Conservation (phyloP, 805 yeast species). For the Sungouiella thailandica region DNA sequence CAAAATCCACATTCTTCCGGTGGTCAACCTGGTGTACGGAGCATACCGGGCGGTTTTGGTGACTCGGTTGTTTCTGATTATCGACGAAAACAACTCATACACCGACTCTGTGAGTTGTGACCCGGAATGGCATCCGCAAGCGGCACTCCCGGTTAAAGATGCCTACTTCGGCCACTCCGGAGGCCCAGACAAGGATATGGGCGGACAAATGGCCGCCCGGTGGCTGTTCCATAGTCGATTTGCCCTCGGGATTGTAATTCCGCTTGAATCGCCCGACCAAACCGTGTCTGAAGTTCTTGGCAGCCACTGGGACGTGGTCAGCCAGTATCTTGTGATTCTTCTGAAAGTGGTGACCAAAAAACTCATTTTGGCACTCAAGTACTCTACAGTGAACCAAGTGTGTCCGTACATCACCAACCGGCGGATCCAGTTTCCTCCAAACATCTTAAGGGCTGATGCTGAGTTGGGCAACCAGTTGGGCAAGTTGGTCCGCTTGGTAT, state of each 20-base stretch:
- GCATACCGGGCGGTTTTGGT: constrained; percentile 35
- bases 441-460: constrained; percentile 37
- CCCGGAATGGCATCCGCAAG: constrained; percentile 38
- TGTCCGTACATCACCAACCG: constrained; percentile 26
- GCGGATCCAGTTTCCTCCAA: constrained; percentile 33
- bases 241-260: constrained; percentile 46
- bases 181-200: constrained; percentile 1
- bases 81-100: constrained; percentile 14
- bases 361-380: constrained; percentile 23
- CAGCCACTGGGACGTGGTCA: constrained; percentile 46
- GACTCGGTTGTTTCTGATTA: constrained; percentile 41
- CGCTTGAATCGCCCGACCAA: constrained; percentile 29
- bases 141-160: constrained; percentile 32
- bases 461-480: constrained; percentile 38
- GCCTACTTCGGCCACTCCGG: constrained; percentile 10
- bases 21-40: constrained; percentile 30
- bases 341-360: constrained; percentile 38
- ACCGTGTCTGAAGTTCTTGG: constrained; percentile 38
- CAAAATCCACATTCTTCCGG: constrained; percentile 45
- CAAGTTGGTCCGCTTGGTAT: constrained; percentile 33
- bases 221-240: constrained; percentile 30
- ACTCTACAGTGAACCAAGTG: constrained; percentile 9
- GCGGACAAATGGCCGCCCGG: constrained; percentile 1
- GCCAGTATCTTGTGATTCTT: constrained; percentile 33
- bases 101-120: constrained; percentile 4